These are phyloP conservation scores for Lenwebbia sp. DNA, from an alignment of 345 rosid species.

Conservation along the genomic window DNA sequence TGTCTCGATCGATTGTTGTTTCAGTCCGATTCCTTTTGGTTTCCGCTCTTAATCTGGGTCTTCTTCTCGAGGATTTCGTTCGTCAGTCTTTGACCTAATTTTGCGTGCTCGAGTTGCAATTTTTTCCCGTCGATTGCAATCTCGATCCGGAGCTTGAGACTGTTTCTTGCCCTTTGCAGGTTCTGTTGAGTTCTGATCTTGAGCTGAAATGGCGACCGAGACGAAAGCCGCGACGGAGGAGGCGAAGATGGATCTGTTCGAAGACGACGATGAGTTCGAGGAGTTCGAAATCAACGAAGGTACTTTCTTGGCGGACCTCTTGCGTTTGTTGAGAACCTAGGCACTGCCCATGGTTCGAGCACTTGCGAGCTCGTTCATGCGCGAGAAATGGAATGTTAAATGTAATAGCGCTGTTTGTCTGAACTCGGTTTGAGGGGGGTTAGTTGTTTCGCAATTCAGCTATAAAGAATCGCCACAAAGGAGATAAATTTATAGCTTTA, in stretches of 20 bases:
- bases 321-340: neutral
- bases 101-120: neutral
- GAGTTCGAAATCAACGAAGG: constrained; percentile 69
- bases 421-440: neutral
- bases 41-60: neutral
- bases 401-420: neutral
- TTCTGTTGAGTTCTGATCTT: neutral
- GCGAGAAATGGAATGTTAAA: neutral
- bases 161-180: neutral
- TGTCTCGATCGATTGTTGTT: neutral
- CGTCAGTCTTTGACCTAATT: neutral
- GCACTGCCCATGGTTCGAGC: neutral
- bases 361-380: neutral
- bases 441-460: neutral
- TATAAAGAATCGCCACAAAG: neutral
- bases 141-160: neutral
- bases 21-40: neutral
- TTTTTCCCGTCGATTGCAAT: neutral
- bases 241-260: constrained; percentile 82
- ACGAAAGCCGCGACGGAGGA: constrained; percentile 42
- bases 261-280: constrained; percentile 94
- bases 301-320: neutral
- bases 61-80: neutral
- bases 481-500: neutral
- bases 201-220: constrained; percentile 42